Evolutionary conservation across 2,329 filamentous ascomycete species (phyloP), one percentile per base, ranked within the genome.

Genomic region (Spiromastix sp.): DNA sequence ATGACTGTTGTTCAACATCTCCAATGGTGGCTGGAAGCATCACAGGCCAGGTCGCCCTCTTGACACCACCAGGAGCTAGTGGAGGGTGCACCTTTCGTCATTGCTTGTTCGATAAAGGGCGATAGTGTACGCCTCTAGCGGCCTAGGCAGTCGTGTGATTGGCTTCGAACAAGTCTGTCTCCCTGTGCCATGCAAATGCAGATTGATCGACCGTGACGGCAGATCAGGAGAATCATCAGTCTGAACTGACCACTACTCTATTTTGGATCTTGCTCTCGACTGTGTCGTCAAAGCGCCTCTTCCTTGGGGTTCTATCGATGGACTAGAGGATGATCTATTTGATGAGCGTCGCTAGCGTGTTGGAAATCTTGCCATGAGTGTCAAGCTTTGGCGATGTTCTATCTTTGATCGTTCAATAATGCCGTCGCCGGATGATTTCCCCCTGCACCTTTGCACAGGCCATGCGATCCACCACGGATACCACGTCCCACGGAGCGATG

Each of bases 181-280:
- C 24, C 27, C 33, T 30, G 30, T 22, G 34, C 34, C 24, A 36
- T 24, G 21, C 21, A 24, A n/a, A 24, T 7, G n/a, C 21, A 7
- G 18, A 19, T 17, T 36, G 34, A 36, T 36, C 34, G 34, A 36
- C 34, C 21, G 19, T 36, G 18, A 36, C 18, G 26, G 34, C 27
- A 36, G 34, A 36, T 36, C 34, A 36, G 27, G 34, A 36, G 27
- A 36, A 28, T 17, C 24, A 28, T n/a, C n/a, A n/a, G n/a, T n/a
- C n/a, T n/a, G n/a, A n/a, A n/a, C n/a, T n/a, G n/a, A n/a, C n/a
- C n/a, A n/a, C n/a, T n/a, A n/a, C n/a, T n/a, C n/a, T n/a, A n/a
- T n/a, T n/a, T n/a, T n/a, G n/a, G n/a, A n/a, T n/a, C n/a, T n/a
- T n/a, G n/a, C n/a, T n/a, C n/a, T n/a, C n/a, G n/a, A n/a, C n/a